phyloP scores from a whole-genome alignment of 2,329 filamentous ascomycete species.

The Alternaria atra region DNA sequence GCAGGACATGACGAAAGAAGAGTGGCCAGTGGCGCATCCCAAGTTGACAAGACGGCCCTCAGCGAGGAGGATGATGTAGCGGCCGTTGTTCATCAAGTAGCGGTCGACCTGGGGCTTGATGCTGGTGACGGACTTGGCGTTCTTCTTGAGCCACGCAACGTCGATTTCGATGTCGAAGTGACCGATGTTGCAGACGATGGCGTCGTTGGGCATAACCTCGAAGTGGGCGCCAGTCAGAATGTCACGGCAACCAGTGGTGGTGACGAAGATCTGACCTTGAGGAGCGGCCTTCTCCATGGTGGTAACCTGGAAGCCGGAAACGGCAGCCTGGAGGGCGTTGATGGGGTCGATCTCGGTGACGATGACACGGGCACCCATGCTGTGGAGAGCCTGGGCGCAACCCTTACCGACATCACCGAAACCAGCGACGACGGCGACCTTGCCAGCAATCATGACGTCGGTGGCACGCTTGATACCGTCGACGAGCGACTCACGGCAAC shows the following conservation, averaged over 20 bases:
- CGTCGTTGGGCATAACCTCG: conserved; percentile 93
- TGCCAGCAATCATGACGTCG: conserved; percentile 99
- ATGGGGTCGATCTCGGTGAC: conserved; percentile 98
- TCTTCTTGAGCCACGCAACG: conserved; percentile 99
- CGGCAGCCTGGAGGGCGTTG: conserved; percentile 98
- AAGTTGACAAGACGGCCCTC: conserved; percentile 99
- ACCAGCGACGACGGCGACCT: conserved; percentile 96
- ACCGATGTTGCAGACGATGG: conserved; percentile 99
- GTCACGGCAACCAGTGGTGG: conserved; percentile 98
- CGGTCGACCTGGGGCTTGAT: conserved; percentile 99
- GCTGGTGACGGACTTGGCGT: conserved; percentile 91
- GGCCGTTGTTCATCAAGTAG: conserved; percentile 91
- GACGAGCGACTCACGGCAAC: conserved; percentile 97
- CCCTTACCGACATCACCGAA: conserved; percentile 99
- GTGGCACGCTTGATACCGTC: conserved; percentile 99
- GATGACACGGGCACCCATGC: conserved; percentile 96
- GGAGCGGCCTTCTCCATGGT: conserved; percentile 97
- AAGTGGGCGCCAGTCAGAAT: conserved; percentile 94
- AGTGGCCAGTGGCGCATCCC: conserved; percentile 98
- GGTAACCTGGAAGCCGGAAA: conserved; percentile 95
- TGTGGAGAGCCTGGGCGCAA: conserved; percentile 92
- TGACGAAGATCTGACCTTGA: conserved; percentile 96
- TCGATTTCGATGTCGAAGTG: conserved; percentile 99
- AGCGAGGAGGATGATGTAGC: conserved; percentile 97
- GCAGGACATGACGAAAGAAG: conserved; percentile 99